phyloP scores from a whole-genome alignment of 371 early-diverging fungal genomes.

The Polyrhizophydium stewartii region DNA sequence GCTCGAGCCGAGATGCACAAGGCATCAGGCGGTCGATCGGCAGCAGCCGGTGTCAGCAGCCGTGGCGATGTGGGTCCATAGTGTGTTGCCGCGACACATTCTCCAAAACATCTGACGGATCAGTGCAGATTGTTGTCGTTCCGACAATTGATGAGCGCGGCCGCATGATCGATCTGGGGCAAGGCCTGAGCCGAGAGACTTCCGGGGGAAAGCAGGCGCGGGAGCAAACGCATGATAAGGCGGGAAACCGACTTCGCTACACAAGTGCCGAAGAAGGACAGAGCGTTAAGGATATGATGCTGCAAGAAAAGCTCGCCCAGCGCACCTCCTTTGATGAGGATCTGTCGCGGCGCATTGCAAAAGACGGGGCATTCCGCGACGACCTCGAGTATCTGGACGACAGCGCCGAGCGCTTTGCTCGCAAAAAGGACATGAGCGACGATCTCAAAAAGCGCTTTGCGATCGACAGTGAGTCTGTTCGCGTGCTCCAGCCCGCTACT shows the following conservation, averaged over 20 bases:
- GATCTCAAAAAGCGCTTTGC: slow-evolving; percentile 63
- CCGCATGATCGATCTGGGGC: slow-evolving; percentile 37
- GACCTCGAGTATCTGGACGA: slow-evolving; percentile 87
- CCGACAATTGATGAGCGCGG: slow-evolving; percentile 68
- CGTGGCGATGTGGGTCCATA: too few relatives aligned
- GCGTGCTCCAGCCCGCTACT: too few relatives aligned
- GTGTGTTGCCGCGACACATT: too few relatives aligned
- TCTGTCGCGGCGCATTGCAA: slow-evolving; percentile 88
- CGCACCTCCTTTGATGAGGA: slow-evolving; percentile 71
- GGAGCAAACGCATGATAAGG: slow-evolving; percentile 24
- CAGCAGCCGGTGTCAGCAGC: not conserved
- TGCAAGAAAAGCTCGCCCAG: slow-evolving; percentile 60
- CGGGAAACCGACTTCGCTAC: slow-evolving; percentile 40
- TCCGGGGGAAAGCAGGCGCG: slow-evolving; percentile 45
- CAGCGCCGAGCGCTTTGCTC: slow-evolving; percentile 71
- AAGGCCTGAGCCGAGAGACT: too few relatives aligned
- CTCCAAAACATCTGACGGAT: too few relatives aligned
- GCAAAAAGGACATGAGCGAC: slow-evolving; percentile 15
- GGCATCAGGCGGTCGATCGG: not conserved
- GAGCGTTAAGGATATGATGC: slow-evolving; percentile 60
- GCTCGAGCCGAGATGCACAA: slow-evolving; percentile 4
- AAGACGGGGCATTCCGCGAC: slow-evolving; percentile 83
- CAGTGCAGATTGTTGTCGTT: slow-evolving; percentile 29
- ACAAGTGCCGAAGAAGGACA: slow-evolving; percentile 52
- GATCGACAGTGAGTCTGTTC: slow-evolving; percentile 42